These are phyloP conservation scores for Paramecium biaurelia DNA, from an alignment of 73 alveolate species.

Conservation along the genomic window DNA sequence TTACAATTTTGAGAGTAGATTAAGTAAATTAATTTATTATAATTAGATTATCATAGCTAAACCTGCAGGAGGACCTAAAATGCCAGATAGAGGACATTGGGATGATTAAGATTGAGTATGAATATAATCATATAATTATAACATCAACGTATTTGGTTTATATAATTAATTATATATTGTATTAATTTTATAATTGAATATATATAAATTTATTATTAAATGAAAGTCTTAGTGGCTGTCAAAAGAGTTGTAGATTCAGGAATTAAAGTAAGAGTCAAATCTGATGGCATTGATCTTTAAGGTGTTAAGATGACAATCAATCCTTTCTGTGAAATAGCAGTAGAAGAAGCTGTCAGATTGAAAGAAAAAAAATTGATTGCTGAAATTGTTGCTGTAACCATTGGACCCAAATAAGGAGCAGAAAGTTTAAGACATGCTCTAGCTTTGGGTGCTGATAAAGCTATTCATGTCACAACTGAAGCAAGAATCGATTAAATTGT, in stretches of 20 bases:
- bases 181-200: too few species aligned
- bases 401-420: constrained; percentile 85
- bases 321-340: constrained; percentile 94
- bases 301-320: constrained; percentile 82
- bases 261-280: constrained; percentile 80
- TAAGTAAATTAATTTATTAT: background rate
- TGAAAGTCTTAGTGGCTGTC: constrained; percentile 88
- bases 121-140: background rate
- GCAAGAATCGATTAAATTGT: constrained; percentile 73
- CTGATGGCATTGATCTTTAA: constrained; percentile 80
- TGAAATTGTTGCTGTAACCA: constrained; percentile 80
- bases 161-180: background rate
- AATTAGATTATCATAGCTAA: constrained; percentile 68
- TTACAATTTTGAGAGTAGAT: constrained; percentile 94
- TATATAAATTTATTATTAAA: background rate
- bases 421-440: constrained; percentile 84
- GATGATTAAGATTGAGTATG: constrained; percentile 57
- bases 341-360: constrained; percentile 89
- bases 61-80: constrained; percentile 85
- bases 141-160: background rate
- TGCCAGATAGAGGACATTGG: constrained; percentile 62
- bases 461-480: constrained; percentile 80
- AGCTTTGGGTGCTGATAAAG: constrained; percentile 93
- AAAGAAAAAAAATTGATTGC: constrained; percentile 77
- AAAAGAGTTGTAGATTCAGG: constrained; percentile 84